These are phyloP conservation scores for Bocquillonia castaneifolia DNA, from an alignment of 441 rosid species.

Conservation along the genomic window DNA sequence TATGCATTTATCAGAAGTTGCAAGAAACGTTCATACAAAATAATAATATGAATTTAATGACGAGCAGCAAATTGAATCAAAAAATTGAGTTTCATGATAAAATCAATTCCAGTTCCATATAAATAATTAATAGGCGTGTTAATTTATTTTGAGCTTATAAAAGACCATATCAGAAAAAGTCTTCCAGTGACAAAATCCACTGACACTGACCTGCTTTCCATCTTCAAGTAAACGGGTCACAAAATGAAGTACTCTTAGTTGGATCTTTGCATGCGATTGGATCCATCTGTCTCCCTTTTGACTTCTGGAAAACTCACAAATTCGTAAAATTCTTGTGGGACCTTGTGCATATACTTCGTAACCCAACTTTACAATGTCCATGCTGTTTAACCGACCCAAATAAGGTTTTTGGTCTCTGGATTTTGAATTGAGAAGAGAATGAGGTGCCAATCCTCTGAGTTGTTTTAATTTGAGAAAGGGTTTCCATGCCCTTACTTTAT, in stretches of 20 bases:
- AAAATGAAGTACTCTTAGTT: slow-evolving; percentile 60
- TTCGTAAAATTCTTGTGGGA: slow-evolving; percentile 71
- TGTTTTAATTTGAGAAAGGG: slow-evolving; percentile 63
- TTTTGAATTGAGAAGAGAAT: slow-evolving; percentile 39
- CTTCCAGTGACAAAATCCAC: not conserved
- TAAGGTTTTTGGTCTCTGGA: slow-evolving; percentile 38
- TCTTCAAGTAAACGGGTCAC: slow-evolving; percentile 70
- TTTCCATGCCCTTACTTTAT: slow-evolving; percentile 93
- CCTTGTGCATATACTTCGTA: slow-evolving; percentile 97
- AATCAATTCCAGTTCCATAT: not conserved
- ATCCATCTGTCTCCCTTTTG: slow-evolving; percentile 39
- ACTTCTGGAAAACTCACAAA: slow-evolving; percentile 63
- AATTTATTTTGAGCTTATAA: not conserved
- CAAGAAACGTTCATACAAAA: not conserved
- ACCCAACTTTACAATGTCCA: slow-evolving; percentile 58
- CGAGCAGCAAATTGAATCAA: slow-evolving; percentile 15
- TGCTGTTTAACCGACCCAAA: slow-evolving; percentile 37
- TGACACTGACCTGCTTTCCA: slow-evolving; percentile 60
- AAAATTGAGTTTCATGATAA: slow-evolving; percentile 3
- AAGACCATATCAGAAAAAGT: not conserved
- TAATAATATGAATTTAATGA: not conserved
- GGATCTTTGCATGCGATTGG: slow-evolving; percentile 57
- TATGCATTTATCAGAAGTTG: not conserved
- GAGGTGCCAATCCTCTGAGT: slow-evolving; percentile 53
- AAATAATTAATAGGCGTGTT: not conserved